Base-by-base conservation (phyloP, 352 stramenopile species). In the Phytophthora boehmeriae region DNA sequence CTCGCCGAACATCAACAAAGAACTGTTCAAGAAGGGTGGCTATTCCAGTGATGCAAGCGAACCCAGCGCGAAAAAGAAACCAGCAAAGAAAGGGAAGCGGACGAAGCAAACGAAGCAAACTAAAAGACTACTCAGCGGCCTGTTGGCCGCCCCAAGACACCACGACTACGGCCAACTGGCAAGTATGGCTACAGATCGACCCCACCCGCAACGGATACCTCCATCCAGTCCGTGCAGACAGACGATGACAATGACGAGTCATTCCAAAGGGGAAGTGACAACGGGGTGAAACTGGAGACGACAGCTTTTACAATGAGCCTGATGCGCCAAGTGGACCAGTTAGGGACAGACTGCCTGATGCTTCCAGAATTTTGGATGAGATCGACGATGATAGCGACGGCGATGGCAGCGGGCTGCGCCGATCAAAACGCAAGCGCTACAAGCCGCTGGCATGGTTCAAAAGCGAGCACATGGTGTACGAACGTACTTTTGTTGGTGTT, bases 371-470 rank as follows among this genome's bases (percentile, higher is more conserved):
- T 59, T 52, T 77, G 48, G 65, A 74, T 16, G 63, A 63, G 2
- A 36, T 68, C 6, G 56, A 58, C 8, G 62, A 52, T 32, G 64
- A 66, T 4, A 42, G 27, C 11, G 66, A 78, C 35, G 68, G 72
- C 55, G 71, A 84, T 41, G 65, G 66, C 11, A 73, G 46, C 19
- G 80, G 79, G 1, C 68, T 93, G 30, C 85, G 87, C 50, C 81
- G 87, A 6, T 94, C 84, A 5, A 93, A 91, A 61, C 77, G 87
- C 27, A 76, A 73, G 51, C 81, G 87, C 8, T 94, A 86, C 56
- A 92, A 92, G 78, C 87, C 87, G 19, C 71, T 96, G n/a, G 87
- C 73, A 13, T 96, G 87, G 87, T 96, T 94, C 73, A 94, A 94
- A 56, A 86, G 86, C 42, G 87, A 96, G 61, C 81, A 92, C 52